Base-by-base conservation (phyloP, 2,329 filamentous ascomycete species). In the Ophiostoma perfectum region DNA sequence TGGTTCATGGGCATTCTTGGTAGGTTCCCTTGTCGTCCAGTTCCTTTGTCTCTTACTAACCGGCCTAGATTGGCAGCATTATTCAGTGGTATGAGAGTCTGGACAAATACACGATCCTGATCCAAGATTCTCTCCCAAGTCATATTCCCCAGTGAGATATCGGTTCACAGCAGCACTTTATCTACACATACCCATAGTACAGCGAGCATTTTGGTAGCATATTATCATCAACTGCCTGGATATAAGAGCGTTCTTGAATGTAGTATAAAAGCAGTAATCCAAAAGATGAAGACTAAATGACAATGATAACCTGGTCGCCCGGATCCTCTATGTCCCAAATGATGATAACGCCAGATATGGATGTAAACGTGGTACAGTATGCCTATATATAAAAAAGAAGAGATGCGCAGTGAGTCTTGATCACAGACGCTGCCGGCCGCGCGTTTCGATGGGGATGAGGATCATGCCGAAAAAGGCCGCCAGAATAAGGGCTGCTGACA, bases 381-480 rank as follows among this genome's bases (percentile, higher is more conserved):
- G 42, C n/a, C 11, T 9, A 41, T 64, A 14, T 38, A 8, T 42
- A 64, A 64, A 64, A 39, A 58, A 63, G 66, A 38, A 38, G 14
- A 41, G 16, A 66, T 8, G 11, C 39, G 0, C 12, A 8, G 58
- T 55, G 41, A 49, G 39, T 44, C 39, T 27, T 14, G 41, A n/a
- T 8, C 39, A 41, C 64, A 88, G 75, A 60, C 84, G 80, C 74
- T 87, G 84, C 70, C 83, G 80, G 7, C 86, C 86, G 69, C 85
- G 79, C 38, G 86, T 88, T 79, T 89, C 86, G 69, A 89, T 87
- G 1, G 86, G 86, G 69, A 89, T 84, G 71, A 85, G 73, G 58
- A 84, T 81, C 78, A 88, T 87, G 36, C 80, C 85, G 38, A 86
- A 78, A 75, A 88, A 88, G 0, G 86, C 84, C 3, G 82, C 80